Evolutionary conservation across 768 basidiomycete genomes (phyloP).

Genomic region (Suillus tomentosus): DNA sequence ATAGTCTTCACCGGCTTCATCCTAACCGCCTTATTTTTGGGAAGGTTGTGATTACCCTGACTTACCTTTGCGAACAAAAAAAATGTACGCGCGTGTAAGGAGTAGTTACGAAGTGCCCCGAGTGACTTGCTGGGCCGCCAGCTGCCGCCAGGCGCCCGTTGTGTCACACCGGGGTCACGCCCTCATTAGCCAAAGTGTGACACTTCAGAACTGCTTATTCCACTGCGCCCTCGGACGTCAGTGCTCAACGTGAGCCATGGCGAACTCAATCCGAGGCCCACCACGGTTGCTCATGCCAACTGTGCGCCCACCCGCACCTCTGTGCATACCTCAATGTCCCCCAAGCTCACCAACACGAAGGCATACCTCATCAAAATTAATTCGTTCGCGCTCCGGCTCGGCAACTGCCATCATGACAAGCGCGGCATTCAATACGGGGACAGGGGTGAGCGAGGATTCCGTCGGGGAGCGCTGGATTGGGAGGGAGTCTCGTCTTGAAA

Average conservation of each 20-base stretch:
- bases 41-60: neutral
- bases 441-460: slow-evolving; percentile 16
- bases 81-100: neutral
- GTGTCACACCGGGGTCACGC: slow-evolving; percentile 6
- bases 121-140: neutral
- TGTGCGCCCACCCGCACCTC: slow-evolving; percentile 27
- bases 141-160: neutral
- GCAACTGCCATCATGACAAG: slow-evolving; percentile 24
- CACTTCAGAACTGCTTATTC: neutral
- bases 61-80: neutral
- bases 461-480: slow-evolving; percentile 48
- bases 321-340: slow-evolving; percentile 13
- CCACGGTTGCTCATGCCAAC: slow-evolving; percentile 35
- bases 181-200: neutral
- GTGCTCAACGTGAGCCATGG: neutral
- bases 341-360: slow-evolving; percentile 23
- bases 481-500: slow-evolving; percentile 47
- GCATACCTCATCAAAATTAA: slow-evolving; percentile 27
- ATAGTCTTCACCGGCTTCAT: neutral
- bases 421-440: slow-evolving; percentile 13
- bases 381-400: slow-evolving; percentile 37
- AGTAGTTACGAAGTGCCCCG: neutral
- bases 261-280: slow-evolving; percentile 12
- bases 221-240: neutral
- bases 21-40: neutral